These are phyloP conservation scores for Phanerochaete carnosa DNA, from an alignment of 768 basidiomycete genomes.

Conservation along the genomic window DNA sequence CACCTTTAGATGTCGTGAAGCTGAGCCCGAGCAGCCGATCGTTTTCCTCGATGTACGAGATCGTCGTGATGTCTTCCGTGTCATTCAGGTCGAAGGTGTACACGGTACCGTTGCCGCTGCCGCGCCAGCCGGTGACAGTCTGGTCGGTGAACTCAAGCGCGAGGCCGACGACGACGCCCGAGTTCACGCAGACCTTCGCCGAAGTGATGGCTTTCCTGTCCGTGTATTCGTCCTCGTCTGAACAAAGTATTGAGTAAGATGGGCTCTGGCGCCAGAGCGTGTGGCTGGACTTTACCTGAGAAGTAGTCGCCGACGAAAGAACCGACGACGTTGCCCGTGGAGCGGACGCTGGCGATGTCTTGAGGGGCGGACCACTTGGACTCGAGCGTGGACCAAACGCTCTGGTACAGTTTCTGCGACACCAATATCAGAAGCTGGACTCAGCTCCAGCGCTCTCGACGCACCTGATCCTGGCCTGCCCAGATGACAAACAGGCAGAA, in stretches of 20 bases:
- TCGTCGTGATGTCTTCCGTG: background rate
- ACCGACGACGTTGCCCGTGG: background rate
- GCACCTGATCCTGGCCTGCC: slow-evolving; percentile 3
- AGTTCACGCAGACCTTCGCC: background rate
- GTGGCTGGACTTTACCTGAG: background rate
- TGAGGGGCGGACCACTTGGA: background rate
- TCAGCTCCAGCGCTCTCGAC: background rate
- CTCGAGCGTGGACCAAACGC: background rate
- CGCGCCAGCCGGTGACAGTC: slow-evolving; percentile 1
- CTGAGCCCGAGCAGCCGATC: background rate
- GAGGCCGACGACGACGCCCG: background rate
- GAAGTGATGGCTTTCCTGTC: background rate
- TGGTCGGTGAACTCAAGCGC: background rate
- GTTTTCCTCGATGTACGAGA: background rate
- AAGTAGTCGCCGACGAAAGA: background rate
- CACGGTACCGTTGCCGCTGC: background rate
- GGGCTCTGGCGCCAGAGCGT: background rate
- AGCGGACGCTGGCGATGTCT: background rate
- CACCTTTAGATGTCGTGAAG: background rate
- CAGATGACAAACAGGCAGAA: background rate
- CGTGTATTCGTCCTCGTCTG: background rate
- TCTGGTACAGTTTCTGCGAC: background rate
- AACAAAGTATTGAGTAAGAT: background rate
- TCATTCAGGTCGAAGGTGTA: background rate
- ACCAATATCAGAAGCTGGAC: background rate